Base-by-base conservation (phyloP, 2,329 filamentous ascomycete species). In the Colletotrichum melonis region DNA sequence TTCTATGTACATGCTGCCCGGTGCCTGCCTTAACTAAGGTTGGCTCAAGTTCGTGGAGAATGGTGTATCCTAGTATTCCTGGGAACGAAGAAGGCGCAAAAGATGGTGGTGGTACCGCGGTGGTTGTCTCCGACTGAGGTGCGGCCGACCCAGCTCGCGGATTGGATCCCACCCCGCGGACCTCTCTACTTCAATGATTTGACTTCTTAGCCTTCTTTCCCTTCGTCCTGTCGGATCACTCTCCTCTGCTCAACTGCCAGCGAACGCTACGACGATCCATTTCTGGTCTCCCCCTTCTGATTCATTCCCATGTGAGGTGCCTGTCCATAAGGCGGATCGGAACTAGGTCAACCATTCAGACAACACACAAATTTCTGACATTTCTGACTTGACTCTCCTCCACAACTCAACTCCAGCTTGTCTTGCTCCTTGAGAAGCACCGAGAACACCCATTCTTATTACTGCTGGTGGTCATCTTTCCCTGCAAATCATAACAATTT, bases 241-340 rank as follows among this genome's bases (percentile, higher is more conserved):
- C 62, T 19, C 26, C 22, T 71, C 19, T 60, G 32, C 62, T 62
- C 54, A 60, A 56, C 66, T 67, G 59, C 67, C 67, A 70, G 32
- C 66, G 63, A n/a, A 71, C 60, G 60, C 60, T 52, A 14, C 52
- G 22, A 22, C 54, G 19, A 65, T 73, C 49, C 22, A 22, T 42
- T 8, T 56, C 35, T 30, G 26, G 30, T 62, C 26, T 28, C 30
- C 26, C 22, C 54, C 55, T 42, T 38, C 54, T 55, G 7, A 32
- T 30, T 42, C 32, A 28, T 55, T 46, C 11, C 58, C 68, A 63
- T 74, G 63, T 59, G 63, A 68, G 46, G 69, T 74, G 57, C 69
- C 72, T 72, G 30, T 74, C 54, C 62, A 42, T 68, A 74, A 42
- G 60, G 67, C 68, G 22, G 71, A 52, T 11, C 56, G 14, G 57